A percentile compares a stretch with the other conserved stretches of the same genome.
Conservation (phyloP, 257 asterid species). For the Anisodus acutangulus region DNA sequence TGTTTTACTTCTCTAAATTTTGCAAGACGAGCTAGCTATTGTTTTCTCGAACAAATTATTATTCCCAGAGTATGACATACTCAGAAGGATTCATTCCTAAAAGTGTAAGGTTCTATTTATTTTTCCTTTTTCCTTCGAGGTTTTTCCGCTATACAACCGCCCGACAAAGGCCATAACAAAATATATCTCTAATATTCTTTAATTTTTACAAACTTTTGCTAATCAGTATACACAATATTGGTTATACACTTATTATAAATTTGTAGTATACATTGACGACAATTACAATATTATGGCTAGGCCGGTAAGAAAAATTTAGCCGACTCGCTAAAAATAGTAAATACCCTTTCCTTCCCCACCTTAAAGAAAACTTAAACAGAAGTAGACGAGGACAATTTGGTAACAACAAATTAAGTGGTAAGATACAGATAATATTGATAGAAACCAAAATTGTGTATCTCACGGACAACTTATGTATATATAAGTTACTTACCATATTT, state of each 20-base stretch:
- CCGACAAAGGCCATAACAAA: background rate
- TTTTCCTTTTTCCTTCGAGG: background rate
- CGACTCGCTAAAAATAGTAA: background rate
- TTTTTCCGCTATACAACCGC: background rate
- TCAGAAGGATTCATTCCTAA: background rate
- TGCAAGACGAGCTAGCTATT: background rate
- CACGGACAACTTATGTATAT: no score
- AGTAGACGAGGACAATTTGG: conserved; percentile 34
- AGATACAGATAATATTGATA: conserved; percentile 21
- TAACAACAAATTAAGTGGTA: conserved; percentile 33
- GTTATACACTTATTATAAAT: background rate
- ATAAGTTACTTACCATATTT: no score
- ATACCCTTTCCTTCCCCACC: background rate
- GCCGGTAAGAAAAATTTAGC: no score
- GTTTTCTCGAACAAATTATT: background rate
- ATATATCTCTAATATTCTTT: background rate
- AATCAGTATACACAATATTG: background rate
- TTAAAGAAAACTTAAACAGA: background rate
- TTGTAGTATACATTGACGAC: background rate
- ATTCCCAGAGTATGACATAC: background rate
- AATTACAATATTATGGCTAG: background rate
- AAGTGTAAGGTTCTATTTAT: background rate
- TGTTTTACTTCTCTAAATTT: no score
- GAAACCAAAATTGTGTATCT: no score
- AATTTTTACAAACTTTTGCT: background rate